A percentile compares a stretch with the other conserved stretches of the same genome.
phyloP scores from a whole-genome alignment of 441 rosid genomes.

The Corymbia calophylla region DNA sequence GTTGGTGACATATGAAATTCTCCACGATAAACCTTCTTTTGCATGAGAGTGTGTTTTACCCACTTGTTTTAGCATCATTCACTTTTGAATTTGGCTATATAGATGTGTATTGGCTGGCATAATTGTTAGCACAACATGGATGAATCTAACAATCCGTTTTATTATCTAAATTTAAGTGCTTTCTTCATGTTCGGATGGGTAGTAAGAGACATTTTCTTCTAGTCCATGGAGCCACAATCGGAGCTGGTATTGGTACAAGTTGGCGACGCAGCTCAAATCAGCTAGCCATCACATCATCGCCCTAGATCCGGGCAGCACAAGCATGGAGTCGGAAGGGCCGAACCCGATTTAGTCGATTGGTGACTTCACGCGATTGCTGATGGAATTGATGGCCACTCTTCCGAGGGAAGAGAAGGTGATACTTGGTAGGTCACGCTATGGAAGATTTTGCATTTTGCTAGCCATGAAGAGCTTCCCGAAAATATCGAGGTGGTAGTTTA shows the following conservation, averaged over 20 bases:
- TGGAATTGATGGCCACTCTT: constrained; percentile 43
- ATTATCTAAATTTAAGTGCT: not conserved
- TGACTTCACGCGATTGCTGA: constrained; percentile 46
- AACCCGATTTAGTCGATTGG: too few relatives aligned
- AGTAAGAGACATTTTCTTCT: constrained; percentile 30
- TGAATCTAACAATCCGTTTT: not conserved
- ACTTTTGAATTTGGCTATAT: not conserved
- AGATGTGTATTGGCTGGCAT: not conserved
- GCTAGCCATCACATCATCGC: constrained; percentile 18
- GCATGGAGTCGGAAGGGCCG: too few relatives aligned
- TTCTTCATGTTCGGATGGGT: too few relatives aligned
- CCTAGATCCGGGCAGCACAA: too few relatives aligned
- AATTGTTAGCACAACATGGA: not conserved
- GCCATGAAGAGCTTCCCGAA: constrained; percentile 50
- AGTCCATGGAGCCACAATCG: constrained; percentile 36
- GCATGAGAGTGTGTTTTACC: not conserved
- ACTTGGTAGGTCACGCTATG: constrained; percentile 58
- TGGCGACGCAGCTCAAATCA: constrained; percentile 24
- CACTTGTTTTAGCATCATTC: not conserved
- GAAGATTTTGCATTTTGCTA: constrained; percentile 35
- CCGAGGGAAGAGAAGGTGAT: constrained; percentile 30
- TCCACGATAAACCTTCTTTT: not conserved
- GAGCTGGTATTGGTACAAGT: constrained; percentile 55
- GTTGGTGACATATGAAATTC: not conserved
- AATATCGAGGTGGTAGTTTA: constrained; percentile 44